phyloP scores from a whole-genome alignment of 1,284 basidiomycete genomes.

The Ceratobasidium papillatum region DNA sequence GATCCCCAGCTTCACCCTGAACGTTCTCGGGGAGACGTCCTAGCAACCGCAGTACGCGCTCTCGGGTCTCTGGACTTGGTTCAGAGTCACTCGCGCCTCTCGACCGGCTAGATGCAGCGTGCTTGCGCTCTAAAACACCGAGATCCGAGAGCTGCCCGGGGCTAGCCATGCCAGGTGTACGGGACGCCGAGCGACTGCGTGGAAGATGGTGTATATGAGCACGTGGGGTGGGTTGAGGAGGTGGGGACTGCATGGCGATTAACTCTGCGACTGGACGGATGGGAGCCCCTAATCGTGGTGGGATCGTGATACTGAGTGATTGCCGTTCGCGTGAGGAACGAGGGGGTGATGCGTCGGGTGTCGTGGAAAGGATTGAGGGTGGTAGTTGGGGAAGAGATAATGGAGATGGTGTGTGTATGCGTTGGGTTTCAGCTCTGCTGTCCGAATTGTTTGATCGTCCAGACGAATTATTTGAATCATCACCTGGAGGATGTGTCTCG shows the following conservation, averaged over 20 bases:
- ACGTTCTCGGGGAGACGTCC: constrained; percentile 21
- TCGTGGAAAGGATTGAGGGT: neutral
- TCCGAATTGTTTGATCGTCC: neutral
- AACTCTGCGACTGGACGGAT: constrained; percentile 30
- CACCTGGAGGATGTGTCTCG: constrained; percentile 1
- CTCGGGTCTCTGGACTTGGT: constrained; percentile 26
- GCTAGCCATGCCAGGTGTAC: constrained; percentile 13
- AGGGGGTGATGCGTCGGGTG: neutral
- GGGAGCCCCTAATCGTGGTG: constrained; percentile 25
- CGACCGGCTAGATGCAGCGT: neutral
- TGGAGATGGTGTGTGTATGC: constrained; percentile 11
- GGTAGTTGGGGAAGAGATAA: neutral
- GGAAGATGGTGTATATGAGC: neutral
- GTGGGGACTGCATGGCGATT: constrained; percentile 8
- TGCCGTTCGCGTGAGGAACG: constrained; percentile 9
- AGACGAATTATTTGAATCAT: constrained; percentile 4
- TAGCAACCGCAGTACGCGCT: constrained; percentile 33
- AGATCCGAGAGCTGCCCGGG: constrained; percentile 26
- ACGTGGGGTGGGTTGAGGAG: neutral
- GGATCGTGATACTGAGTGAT: constrained; percentile 19
- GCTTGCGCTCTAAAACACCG: neutral
- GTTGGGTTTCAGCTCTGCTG: constrained; percentile 16
- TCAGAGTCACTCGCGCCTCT: neutral
- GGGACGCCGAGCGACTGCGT: neutral
- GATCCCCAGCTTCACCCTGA: neutral